These are phyloP conservation scores for Venturia nashicola DNA, from an alignment of 2,329 filamentous ascomycete genomes.

Conservation along the genomic window DNA sequence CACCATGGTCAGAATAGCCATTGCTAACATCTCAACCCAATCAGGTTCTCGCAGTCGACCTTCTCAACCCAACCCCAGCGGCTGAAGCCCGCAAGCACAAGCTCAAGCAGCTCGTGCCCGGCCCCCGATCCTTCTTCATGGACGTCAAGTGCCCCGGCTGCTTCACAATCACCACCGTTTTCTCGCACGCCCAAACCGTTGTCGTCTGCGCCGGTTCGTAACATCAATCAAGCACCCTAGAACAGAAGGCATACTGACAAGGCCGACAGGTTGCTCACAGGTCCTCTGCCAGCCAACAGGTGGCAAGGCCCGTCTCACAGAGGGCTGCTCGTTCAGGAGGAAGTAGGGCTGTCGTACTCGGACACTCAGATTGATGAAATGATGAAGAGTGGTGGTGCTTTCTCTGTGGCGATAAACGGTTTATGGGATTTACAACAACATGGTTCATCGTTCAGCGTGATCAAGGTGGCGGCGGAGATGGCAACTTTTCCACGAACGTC, in stretches of 20 bases:
- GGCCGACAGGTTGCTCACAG: conserved; percentile 72
- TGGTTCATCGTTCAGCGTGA: conserved; percentile 4
- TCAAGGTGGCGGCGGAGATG: conserved; percentile 5
- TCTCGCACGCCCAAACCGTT: conserved; percentile 99
- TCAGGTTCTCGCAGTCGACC: conserved; percentile 99
- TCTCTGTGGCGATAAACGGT: neutral
- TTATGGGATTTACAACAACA: neutral
- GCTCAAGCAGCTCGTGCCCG: conserved; percentile 97
- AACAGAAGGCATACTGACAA: conserved; percentile 8
- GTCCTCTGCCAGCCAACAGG: conserved; percentile 99
- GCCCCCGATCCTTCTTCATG: conserved; percentile 99
- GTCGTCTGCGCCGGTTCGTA: conserved; percentile 73
- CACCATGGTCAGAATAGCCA: neutral
- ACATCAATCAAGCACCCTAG: neutral
- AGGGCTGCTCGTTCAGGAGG: conserved; percentile 99
- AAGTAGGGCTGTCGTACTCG: conserved; percentile 57
- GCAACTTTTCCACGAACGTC: neutral
- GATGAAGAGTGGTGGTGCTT: neutral
- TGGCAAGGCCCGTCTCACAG: conserved; percentile 96
- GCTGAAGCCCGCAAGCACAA: conserved; percentile 99
- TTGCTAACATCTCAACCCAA: conserved; percentile 14
- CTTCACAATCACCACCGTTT: conserved; percentile 99
- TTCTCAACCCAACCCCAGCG: conserved; percentile 96
- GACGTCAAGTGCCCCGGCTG: conserved; percentile 99
- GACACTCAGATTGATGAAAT: neutral